Percentiles rank a stretch among this genome's conserved stretches.
Evolutionary conservation across 2,329 filamentous ascomycete genomes (phyloP).

Genomic region (Xylariaceae sp.): DNA sequence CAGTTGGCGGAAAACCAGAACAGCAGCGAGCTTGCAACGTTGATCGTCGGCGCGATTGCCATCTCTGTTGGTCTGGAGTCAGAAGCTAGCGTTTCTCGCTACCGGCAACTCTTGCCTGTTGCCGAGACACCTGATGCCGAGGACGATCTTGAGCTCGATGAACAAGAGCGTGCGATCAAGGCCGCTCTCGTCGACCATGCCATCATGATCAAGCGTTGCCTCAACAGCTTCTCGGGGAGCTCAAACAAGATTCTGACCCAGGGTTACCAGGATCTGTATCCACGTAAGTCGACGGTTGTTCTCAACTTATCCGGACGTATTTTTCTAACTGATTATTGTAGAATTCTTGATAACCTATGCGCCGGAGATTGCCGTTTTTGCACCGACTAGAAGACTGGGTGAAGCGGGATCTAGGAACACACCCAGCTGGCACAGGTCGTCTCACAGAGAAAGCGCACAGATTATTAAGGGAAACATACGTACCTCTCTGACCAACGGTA

Average conservation of each 20-base stretch:
- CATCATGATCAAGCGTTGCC: slow-evolving; percentile 76
- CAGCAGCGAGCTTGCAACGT: slow-evolving; percentile 61
- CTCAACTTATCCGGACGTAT: background rate
- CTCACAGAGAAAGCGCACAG: slow-evolving; percentile 27
- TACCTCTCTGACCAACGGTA: slow-evolving; percentile 24
- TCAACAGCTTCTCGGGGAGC: slow-evolving; percentile 63
- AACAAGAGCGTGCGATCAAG: slow-evolving; percentile 72
- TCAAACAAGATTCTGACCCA: slow-evolving; percentile 53
- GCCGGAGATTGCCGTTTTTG: slow-evolving; percentile 59
- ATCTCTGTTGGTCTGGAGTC: slow-evolving; percentile 70
- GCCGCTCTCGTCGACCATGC: slow-evolving; percentile 86
- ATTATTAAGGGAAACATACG: slow-evolving; percentile 19
- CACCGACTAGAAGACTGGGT: slow-evolving; percentile 43
- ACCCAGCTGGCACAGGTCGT: slow-evolving; percentile 36
- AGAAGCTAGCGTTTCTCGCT: slow-evolving; percentile 71
- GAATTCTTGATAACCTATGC: slow-evolving; percentile 60
- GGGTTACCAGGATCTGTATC: slow-evolving; percentile 55
- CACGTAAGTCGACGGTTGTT: slow-evolving; percentile 48
- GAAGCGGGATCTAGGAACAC: slow-evolving; percentile 39
- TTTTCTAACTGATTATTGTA: slow-evolving; percentile 29
- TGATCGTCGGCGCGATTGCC: slow-evolving; percentile 69
- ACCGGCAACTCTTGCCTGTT: slow-evolving; percentile 66
- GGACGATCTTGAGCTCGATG: slow-evolving; percentile 45
- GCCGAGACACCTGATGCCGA: slow-evolving; percentile 41
- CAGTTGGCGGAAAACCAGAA: slow-evolving; percentile 68